Evolutionary conservation across 371 early-diverging fungal genomes (phyloP).

Genomic region (Batrachochytrium dendrobatidis): DNA sequence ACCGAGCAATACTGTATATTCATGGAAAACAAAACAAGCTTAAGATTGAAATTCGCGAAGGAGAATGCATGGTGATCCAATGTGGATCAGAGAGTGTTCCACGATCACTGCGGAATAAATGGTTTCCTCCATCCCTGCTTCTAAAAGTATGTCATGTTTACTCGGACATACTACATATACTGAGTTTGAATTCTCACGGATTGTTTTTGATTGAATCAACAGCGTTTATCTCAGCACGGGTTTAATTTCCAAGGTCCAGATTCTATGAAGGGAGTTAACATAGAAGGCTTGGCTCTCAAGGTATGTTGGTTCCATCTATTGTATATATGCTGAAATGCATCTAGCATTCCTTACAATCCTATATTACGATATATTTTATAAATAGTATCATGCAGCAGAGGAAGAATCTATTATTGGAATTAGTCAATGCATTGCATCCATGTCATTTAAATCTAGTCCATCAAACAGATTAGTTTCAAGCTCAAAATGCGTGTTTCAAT

Average conservation of each 20-base stretch:
- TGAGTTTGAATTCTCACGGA: too few relatives aligned
- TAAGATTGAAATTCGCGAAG: constrained; percentile 30
- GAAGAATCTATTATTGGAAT: constrained; percentile 28
- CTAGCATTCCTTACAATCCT: background rate
- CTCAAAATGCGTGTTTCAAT: constrained; percentile 30
- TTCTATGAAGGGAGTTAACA: constrained; percentile 28
- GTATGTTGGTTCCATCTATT: constrained; percentile 13
- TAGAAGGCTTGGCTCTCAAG: constrained; percentile 36
- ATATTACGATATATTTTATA: background rate
- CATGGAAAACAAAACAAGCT: constrained; percentile 30
- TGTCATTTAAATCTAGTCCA: constrained; percentile 24
- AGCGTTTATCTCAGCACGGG: constrained; percentile 36
- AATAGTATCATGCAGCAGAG: constrained; percentile 35
- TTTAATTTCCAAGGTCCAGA: constrained; percentile 36
- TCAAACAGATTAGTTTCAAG: constrained; percentile 23
- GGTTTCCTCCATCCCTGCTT: constrained; percentile 28
- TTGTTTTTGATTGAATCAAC: too few relatives aligned
- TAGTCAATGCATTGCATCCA: constrained; percentile 17
- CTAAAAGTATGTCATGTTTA: constrained; percentile 32
- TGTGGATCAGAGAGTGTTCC: constrained; percentile 18
- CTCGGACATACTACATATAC: too few relatives aligned
- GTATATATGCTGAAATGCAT: background rate
- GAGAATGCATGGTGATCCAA: constrained; percentile 22
- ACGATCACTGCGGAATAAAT: constrained; percentile 13
- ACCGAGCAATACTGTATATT: constrained; percentile 24